phyloP scores from a whole-genome alignment of 2,329 filamentous ascomycete genomes.

The Ophiobolus disseminans region DNA sequence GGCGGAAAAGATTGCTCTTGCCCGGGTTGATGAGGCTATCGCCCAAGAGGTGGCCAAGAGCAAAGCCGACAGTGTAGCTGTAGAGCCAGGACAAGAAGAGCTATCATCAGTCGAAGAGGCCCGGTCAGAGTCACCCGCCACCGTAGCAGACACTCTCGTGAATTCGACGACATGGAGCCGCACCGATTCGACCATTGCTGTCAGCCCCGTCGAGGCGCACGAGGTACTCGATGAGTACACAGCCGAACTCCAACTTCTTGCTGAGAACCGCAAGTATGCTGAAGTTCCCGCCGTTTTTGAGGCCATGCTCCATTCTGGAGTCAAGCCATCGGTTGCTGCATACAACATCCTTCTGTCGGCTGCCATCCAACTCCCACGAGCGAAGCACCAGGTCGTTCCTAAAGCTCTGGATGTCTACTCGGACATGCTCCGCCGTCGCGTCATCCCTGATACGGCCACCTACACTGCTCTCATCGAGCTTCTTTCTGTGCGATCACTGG shows the following conservation, averaged over 20 bases:
- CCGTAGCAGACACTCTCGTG: conserved; percentile 37
- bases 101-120: conserved; percentile 36
- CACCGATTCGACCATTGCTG: conserved; percentile 59
- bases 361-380: conserved; percentile 79
- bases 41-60: conserved; percentile 75
- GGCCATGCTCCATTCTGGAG: conserved; percentile 81
- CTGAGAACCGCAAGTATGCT: conserved; percentile 74
- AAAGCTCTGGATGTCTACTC: conserved; percentile 95
- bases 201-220: conserved; percentile 61
- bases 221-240: conserved; percentile 72
- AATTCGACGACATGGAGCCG: conserved; percentile 36
- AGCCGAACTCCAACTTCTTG: conserved; percentile 77
- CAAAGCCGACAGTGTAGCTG: conserved; percentile 57
- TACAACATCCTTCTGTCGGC: conserved; percentile 91
- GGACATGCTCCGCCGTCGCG: conserved; percentile 89
- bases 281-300: conserved; percentile 93
- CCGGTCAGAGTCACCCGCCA: conserved; percentile 42
- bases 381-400: conserved; percentile 82
- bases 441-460: conserved; percentile 81
- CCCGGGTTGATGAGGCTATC: conserved; percentile 84
- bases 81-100: conserved; percentile 42
- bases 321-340: conserved; percentile 81
- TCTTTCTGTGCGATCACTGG: conserved; percentile 79
- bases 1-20: conserved; percentile 65
- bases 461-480: conserved; percentile 88